These are phyloP conservation scores for Cordia subcordata DNA, from an alignment of 257 asterid species.

Conservation along the genomic window DNA sequence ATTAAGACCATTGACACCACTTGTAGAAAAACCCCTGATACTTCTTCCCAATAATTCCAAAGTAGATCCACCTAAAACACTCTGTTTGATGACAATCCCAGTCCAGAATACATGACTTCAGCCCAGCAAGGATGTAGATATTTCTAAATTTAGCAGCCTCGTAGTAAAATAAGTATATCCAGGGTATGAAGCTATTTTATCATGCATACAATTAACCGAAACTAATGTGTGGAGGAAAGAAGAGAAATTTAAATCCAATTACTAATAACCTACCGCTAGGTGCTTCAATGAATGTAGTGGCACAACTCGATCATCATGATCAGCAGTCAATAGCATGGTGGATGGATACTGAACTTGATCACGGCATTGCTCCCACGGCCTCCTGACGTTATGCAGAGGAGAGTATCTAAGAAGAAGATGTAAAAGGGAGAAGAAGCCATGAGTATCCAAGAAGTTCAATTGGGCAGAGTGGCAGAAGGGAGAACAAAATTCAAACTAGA, in stretches of 20 bases:
- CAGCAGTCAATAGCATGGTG: slow-evolving; percentile 90
- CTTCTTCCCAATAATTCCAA: too few species aligned
- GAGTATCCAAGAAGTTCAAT: not conserved
- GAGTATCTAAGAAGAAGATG: slow-evolving; percentile 54
- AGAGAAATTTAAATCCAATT: not conserved
- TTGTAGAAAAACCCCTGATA: too few species aligned
- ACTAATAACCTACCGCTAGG: slow-evolving; percentile 57
- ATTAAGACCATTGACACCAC: too few species aligned
- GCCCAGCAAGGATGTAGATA: too few species aligned
- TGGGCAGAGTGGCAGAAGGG: not conserved
- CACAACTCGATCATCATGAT: slow-evolving; percentile 97
- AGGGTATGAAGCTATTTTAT: too few species aligned
- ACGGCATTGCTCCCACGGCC: slow-evolving; percentile 75
- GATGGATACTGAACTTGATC: slow-evolving; percentile 68
- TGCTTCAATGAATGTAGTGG: slow-evolving; percentile 90
- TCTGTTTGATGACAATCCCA: too few species aligned
- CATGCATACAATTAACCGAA: not conserved
- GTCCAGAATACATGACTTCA: too few species aligned
- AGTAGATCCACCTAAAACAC: too few species aligned
- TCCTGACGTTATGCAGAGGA: slow-evolving; percentile 82
- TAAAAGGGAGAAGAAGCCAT: not conserved
- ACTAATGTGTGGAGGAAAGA: not conserved
- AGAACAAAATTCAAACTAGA: not conserved
- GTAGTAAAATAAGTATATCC: too few species aligned
- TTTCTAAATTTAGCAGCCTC: too few species aligned